A percentile compares a stretch with the other conserved stretches of the same genome.
phyloP scores from a whole-genome alignment of 176 grass and related monocot genomes.

The Stipa capillata region DNA sequence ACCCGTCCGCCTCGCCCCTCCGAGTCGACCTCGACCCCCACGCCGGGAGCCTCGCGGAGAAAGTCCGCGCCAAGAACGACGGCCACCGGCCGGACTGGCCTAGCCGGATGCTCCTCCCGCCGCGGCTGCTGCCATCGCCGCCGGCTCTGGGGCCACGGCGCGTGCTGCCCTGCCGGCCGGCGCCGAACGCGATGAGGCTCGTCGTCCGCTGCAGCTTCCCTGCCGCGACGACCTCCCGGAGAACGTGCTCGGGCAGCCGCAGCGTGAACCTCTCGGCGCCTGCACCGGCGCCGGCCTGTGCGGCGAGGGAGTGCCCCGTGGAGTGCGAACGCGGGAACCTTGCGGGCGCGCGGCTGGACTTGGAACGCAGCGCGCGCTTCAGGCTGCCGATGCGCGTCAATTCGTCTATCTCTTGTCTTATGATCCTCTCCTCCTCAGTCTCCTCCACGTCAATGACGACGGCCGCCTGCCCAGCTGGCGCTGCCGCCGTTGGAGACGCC shows the following conservation, averaged over 20 bases:
- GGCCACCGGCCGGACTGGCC: constrained; percentile 62
- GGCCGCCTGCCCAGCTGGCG: not conserved
- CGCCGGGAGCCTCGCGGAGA: constrained; percentile 49
- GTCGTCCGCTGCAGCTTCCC: constrained; percentile 56
- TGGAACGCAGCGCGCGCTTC: constrained; percentile 47
- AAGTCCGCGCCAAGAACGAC: constrained; percentile 46
- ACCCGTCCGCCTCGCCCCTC: constrained; percentile 45
- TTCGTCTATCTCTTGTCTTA: constrained; percentile 48
- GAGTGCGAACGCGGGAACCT: constrained; percentile 53
- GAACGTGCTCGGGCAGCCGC: constrained; percentile 55
- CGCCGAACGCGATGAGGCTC: constrained; percentile 46
- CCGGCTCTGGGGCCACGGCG: constrained; percentile 20
- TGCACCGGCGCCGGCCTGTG: not conserved
- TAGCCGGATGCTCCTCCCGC: constrained; percentile 36
- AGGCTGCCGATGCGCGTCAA: constrained; percentile 49
- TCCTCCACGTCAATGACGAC: constrained; percentile 49
- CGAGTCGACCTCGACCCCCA: constrained; percentile 49
- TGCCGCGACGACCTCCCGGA: constrained; percentile 41
- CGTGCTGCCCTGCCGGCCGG: constrained; percentile 42
- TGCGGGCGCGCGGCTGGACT: constrained; percentile 15
- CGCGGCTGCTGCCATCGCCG: constrained; percentile 51
- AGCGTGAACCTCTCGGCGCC: constrained; percentile 51
- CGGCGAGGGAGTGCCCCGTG: constrained; percentile 52
- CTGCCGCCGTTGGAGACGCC: not conserved
- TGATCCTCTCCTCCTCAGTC: constrained; percentile 36